A percentile compares a stretch with the other conserved stretches of the same genome.
Evolutionary conservation across 495 filamentous ascomycete species (phyloP).

Genomic region (Neurospora tetrasperma): DNA sequence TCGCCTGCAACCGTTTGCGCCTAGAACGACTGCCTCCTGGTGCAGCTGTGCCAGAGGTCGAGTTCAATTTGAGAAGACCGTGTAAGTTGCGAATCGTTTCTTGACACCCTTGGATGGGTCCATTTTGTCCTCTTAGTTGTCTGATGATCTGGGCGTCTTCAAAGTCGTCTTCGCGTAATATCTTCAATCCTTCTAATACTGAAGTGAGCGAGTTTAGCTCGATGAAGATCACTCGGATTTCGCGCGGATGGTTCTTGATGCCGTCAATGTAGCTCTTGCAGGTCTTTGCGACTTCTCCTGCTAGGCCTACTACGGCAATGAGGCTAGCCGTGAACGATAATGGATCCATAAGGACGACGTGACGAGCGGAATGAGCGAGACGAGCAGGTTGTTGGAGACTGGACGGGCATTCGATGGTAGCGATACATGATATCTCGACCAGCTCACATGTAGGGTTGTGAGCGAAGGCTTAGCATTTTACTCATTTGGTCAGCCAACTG

Average conservation of each 20-base stretch:
- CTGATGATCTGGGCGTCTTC: neutral
- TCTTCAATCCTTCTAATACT: neutral
- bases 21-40: accelerated
- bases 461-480: neutral
- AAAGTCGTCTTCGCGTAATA: neutral
- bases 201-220: neutral
- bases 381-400: neutral
- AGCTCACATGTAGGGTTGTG: no score
- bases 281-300: neutral
- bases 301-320: conserved; percentile 3
- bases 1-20: neutral
- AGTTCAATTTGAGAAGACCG: neutral
- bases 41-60: neutral
- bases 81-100: neutral
- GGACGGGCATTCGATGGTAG: neutral
- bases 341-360: neutral
- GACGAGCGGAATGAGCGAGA: neutral
- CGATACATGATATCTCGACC: no score
- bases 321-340: conserved; percentile 3
- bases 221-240: conserved; percentile 7
- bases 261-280: conserved; percentile 10
- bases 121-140: neutral
- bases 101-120: conserved; percentile 1
- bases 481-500: neutral
- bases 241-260: conserved; percentile 1